These are phyloP conservation scores for Wickerhamiella bombiphila DNA, from an alignment of 805 yeast species.

Conservation along the genomic window DNA sequence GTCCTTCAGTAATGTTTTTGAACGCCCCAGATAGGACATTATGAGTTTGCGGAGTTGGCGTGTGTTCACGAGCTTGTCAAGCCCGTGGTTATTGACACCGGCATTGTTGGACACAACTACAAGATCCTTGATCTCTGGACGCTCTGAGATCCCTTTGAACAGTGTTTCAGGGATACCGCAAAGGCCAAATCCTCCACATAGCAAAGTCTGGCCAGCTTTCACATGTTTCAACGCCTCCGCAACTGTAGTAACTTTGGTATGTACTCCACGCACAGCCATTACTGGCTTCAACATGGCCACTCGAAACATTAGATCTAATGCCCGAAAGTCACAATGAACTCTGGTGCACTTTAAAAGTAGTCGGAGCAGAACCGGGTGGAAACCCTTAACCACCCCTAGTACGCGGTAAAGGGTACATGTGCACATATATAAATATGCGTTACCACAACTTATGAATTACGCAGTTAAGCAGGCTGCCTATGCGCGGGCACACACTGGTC, in stretches of 20 bases:
- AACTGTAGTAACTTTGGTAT: slow-evolving; percentile 14
- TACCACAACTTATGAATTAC: no score
- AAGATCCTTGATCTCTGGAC: slow-evolving; percentile 25
- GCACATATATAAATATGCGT: no score
- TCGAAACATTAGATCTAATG: not conserved
- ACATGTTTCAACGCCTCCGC: slow-evolving; percentile 14
- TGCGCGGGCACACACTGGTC: no score
- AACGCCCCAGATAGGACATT: slow-evolving; percentile 33
- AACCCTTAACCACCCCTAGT: no score
- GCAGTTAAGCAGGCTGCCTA: no score
- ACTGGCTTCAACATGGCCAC: not conserved
- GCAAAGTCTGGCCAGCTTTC: slow-evolving; percentile 23
- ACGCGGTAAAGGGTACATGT: no score
- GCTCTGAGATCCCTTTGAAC: slow-evolving; percentile 26
- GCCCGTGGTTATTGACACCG: slow-evolving; percentile 32
- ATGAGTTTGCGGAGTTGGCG: slow-evolving; percentile 34
- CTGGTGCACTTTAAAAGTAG: not conserved
- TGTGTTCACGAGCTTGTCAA: slow-evolving; percentile 28
- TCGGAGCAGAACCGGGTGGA: no score
- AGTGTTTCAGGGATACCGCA: slow-evolving; percentile 35
- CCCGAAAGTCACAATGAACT: not conserved
- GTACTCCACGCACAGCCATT: not conserved
- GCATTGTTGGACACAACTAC: slow-evolving; percentile 37
- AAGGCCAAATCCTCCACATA: slow-evolving; percentile 38
- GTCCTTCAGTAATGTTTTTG: slow-evolving; percentile 28